Conservation (phyloP, 179 eudicot species). For the Gypsophila paniculata region DNA sequence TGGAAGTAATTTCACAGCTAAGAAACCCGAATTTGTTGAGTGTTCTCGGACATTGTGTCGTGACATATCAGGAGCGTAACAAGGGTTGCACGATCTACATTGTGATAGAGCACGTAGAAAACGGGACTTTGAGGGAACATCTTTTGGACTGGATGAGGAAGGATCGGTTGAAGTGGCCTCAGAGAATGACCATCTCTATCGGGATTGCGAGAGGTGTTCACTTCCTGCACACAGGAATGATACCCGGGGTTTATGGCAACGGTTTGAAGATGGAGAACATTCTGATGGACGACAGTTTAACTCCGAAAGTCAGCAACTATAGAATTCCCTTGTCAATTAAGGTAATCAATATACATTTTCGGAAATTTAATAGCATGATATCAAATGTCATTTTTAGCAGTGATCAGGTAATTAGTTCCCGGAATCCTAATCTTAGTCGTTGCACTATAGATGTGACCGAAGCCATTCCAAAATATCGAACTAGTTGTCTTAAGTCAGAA, state of each 20-base stretch:
- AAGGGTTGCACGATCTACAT: slow-evolving; percentile 54
- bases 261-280: slow-evolving; percentile 64
- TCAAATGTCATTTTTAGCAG: not conserved
- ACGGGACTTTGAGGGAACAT: slow-evolving; percentile 74
- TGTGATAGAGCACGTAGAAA: slow-evolving; percentile 64
- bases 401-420: not conserved
- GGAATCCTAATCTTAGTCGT: not conserved
- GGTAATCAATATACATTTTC: slow-evolving; percentile 31
- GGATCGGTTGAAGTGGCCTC: slow-evolving; percentile 89
- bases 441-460: not conserved
- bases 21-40: slow-evolving; percentile 75
- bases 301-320: slow-evolving; percentile 70
- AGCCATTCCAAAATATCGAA: not conserved
- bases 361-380: not conserved
- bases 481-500: no score
- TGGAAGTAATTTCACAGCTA: slow-evolving; percentile 66
- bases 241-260: slow-evolving; percentile 66
- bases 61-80: slow-evolving; percentile 52
- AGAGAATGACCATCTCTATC: slow-evolving; percentile 72
- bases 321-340: slow-evolving; percentile 63
- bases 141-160: slow-evolving; percentile 66
- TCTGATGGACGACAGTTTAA: slow-evolving; percentile 71
- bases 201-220: slow-evolving; percentile 81
- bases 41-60: slow-evolving; percentile 78
- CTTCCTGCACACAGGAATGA: slow-evolving; percentile 66